These are phyloP conservation scores for Climacium dendroides DNA, from an alignment of 225 moss, liverwort and hornwort genomes.

Conservation along the genomic window DNA sequence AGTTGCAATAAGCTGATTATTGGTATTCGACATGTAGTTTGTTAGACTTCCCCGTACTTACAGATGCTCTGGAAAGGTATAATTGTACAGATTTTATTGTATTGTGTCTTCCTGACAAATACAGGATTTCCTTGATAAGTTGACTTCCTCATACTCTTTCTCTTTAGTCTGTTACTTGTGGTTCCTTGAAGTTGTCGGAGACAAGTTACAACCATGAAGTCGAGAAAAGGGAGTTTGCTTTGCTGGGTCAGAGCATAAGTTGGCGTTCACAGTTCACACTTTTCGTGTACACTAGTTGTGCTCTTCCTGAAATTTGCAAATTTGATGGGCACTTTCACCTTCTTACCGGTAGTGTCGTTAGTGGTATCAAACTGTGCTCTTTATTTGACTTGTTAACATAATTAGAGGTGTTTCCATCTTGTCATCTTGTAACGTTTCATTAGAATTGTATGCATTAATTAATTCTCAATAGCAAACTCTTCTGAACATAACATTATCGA, in stretches of 20 bases:
- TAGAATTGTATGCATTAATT: not conserved
- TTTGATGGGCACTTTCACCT: not conserved
- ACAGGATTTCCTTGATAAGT: not conserved
- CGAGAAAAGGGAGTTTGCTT: not conserved
- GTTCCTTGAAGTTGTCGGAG: not conserved
- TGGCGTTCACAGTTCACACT: not conserved
- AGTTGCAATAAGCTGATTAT: not conserved
- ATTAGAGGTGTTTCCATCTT: not conserved
- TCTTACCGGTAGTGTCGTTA: not conserved
- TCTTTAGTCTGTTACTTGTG: not conserved
- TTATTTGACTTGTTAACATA: not conserved
- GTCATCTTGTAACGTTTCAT: too few relatives aligned
- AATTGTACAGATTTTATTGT: not conserved
- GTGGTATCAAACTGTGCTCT: not conserved
- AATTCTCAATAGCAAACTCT: not conserved
- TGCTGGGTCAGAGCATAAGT: not conserved
- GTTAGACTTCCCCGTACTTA: not conserved
- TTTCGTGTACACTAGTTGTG: not conserved
- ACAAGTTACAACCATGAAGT: not conserved
- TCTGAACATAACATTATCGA: not conserved
- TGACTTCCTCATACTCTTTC: not conserved
- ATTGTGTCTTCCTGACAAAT: not conserved
- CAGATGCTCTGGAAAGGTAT: not conserved
- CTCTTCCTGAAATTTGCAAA: not conserved
- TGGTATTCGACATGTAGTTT: not conserved